Conservation (phyloP, 768 basidiomycete genomes). For the Phlebiopsis gigantea region DNA sequence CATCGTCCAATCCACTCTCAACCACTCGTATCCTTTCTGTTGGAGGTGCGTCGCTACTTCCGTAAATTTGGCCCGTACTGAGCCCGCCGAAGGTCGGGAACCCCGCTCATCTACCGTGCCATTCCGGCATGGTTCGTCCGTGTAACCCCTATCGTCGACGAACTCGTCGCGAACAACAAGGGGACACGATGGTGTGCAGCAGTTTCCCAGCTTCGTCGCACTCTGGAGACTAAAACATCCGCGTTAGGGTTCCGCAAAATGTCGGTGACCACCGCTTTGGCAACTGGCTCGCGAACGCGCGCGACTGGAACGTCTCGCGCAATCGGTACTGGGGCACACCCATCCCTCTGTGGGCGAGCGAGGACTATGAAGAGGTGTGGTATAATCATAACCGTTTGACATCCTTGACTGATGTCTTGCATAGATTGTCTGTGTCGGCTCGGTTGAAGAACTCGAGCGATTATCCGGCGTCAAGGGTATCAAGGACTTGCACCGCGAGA, state of each 20-base stretch:
- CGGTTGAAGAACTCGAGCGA: constrained; percentile 80
- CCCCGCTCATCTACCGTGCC: constrained; percentile 93
- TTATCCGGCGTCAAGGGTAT: constrained; percentile 82
- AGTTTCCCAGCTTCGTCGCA: neutral
- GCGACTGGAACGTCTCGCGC: constrained; percentile 98
- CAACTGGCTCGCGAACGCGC: constrained; percentile 96
- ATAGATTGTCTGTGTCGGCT: constrained; percentile 76
- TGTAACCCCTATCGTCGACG: constrained; percentile 78
- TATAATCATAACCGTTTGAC: constrained; percentile 34
- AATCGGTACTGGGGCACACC: constrained; percentile 99
- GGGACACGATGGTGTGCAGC: constrained; percentile 89
- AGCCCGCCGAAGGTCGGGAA: constrained; percentile 62
- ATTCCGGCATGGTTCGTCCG: constrained; percentile 96
- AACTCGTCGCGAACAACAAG: constrained; percentile 87
- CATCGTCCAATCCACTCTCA: constrained; percentile 79
- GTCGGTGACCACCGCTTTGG: constrained; percentile 93
- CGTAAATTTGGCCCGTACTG: neutral
- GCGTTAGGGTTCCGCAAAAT: constrained; percentile 86
- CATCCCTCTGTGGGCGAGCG: constrained; percentile 92
- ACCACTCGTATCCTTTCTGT: constrained; percentile 95
- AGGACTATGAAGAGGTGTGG: constrained; percentile 70
- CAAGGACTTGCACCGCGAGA: constrained; percentile 89
- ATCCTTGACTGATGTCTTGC: neutral
- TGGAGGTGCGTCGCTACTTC: constrained; percentile 61
- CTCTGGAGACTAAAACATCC: no score